These are phyloP conservation scores for Yamadazyma sp. DNA, from an alignment of 1,139 yeast species.

Conservation along the genomic window DNA sequence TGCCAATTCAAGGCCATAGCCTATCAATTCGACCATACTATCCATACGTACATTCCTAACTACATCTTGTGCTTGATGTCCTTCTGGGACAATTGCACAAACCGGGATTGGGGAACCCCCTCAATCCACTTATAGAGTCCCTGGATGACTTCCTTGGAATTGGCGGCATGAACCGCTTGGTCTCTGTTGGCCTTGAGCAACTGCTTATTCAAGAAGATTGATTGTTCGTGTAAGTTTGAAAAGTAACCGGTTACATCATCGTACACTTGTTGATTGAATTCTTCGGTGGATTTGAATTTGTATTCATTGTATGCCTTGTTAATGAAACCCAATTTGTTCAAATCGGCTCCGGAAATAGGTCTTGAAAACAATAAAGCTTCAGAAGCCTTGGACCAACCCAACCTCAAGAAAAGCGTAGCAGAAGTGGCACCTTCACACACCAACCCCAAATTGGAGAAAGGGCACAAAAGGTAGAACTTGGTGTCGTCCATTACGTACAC, in stretches of 20 bases:
- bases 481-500: constrained; percentile 64
- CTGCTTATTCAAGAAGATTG: constrained; percentile 63
- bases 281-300: constrained; percentile 51
- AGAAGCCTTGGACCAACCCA: constrained; percentile 73
- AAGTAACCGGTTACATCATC: constrained; percentile 47
- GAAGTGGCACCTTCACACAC: constrained; percentile 84
- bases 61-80: constrained; percentile 60
- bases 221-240: constrained; percentile 54
- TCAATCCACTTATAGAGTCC: constrained; percentile 72
- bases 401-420: constrained; percentile 63
- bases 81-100: constrained; percentile 54
- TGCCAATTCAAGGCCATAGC: too few relatives aligned
- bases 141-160: constrained; percentile 62
- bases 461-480: constrained; percentile 63
- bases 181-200: constrained; percentile 52
- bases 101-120: constrained; percentile 75
- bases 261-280: constrained; percentile 58
- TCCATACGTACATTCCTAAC: too few relatives aligned
- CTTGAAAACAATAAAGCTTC: constrained; percentile 73
- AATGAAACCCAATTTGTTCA: constrained; percentile 60
- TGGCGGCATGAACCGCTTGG: constrained; percentile 49
- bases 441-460: constrained; percentile 81
- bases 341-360: constrained; percentile 63
- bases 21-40: too few relatives aligned
- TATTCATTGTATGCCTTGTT: constrained; percentile 47